Percentiles rank a stretch among this genome's conserved stretches.
Evolutionary conservation across 2,329 filamentous ascomycete species (phyloP).

Genomic region (Fusarium neocosmosporiellum): DNA sequence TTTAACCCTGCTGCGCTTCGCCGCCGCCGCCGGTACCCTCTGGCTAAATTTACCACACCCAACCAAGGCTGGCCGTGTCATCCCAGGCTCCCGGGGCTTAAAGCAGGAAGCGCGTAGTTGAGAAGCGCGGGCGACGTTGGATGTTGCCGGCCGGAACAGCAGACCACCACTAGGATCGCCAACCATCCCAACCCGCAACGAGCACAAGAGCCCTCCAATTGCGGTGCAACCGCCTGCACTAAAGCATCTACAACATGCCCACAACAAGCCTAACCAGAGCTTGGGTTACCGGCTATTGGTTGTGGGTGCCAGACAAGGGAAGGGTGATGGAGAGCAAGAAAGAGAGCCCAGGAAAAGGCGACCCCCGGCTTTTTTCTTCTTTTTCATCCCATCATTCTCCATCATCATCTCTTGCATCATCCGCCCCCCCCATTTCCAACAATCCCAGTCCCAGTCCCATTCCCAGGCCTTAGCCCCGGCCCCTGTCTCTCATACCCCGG

Average conservation of each 20-base stretch:
- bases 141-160: slow-evolving; percentile 37
- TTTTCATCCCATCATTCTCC: slow-evolving; percentile 34
- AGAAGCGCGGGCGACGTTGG: slow-evolving; percentile 32
- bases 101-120: slow-evolving; percentile 1
- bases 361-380: slow-evolving; percentile 8
- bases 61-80: slow-evolving; percentile 11
- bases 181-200: slow-evolving; percentile 20
- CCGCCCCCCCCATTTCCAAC: slow-evolving; percentile 13
- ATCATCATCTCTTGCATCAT: slow-evolving; percentile 40
- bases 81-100: slow-evolving; percentile 17
- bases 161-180: slow-evolving; percentile 27
- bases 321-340: slow-evolving; percentile 18
- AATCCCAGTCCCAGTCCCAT: slow-evolving; percentile 9
- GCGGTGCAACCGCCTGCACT: slow-evolving; percentile 14
- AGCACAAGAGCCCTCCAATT: slow-evolving; percentile 12
- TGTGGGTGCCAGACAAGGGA: slow-evolving; percentile 22
- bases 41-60: slow-evolving; percentile 28
- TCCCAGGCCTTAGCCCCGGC: slow-evolving; percentile 27
- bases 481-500: slow-evolving; percentile 31
- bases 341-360: slow-evolving; percentile 6
- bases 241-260: slow-evolving; percentile 11
- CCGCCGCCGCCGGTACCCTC: slow-evolving; percentile 16
- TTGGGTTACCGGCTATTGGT: slow-evolving; percentile 22
- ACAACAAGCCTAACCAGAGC: slow-evolving; percentile 29
- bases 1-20: slow-evolving; percentile 19